Conservation (phyloP, 2,329 filamentous ascomycete genomes). For the Calonectria naviculata region DNA sequence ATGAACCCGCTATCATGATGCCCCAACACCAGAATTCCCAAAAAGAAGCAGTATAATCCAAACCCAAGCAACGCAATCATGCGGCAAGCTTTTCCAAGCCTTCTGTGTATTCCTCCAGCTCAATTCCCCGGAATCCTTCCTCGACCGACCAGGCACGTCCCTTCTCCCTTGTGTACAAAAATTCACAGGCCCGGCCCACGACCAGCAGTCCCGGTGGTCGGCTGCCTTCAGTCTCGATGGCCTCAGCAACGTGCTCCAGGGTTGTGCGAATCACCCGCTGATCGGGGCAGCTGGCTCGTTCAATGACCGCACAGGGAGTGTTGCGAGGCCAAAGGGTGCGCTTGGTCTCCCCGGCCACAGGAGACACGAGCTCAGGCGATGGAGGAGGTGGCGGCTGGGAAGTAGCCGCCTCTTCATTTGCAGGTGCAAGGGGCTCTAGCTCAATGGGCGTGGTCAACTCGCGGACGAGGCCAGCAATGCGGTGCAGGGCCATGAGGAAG, state of each 20-base stretch:
- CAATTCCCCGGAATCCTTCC: constrained; percentile 84
- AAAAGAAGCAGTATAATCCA: background rate
- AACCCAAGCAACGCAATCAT: constrained; percentile 12
- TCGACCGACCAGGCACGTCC: constrained; percentile 84
- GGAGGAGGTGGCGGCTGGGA: constrained; percentile 25
- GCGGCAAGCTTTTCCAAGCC: constrained; percentile 35
- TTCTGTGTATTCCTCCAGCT: constrained; percentile 54
- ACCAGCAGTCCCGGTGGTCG: constrained; percentile 90
- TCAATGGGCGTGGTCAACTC: constrained; percentile 69
- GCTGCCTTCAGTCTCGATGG: constrained; percentile 89
- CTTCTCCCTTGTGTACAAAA: constrained; percentile 69
- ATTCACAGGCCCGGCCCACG: constrained; percentile 85
- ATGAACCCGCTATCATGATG: constrained; percentile 14
- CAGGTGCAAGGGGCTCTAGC: constrained; percentile 38
- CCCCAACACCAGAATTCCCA: background rate
- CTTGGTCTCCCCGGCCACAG: constrained; percentile 23
- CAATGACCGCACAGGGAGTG: constrained; percentile 94
- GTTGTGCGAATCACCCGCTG: constrained; percentile 93
- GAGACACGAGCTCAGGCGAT: constrained; percentile 14
- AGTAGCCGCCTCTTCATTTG: constrained; percentile 33
- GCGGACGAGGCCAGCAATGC: constrained; percentile 78
- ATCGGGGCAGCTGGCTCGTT: constrained; percentile 93
- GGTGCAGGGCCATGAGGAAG: constrained; percentile 94
- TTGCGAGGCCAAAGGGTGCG: constrained; percentile 72
- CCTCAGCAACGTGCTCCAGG: constrained; percentile 79